Evolutionary conservation across 2,329 filamentous ascomycete genomes (phyloP), one percentile per base, ranked within the genome.

Genomic region (Penicillium sp.): DNA sequence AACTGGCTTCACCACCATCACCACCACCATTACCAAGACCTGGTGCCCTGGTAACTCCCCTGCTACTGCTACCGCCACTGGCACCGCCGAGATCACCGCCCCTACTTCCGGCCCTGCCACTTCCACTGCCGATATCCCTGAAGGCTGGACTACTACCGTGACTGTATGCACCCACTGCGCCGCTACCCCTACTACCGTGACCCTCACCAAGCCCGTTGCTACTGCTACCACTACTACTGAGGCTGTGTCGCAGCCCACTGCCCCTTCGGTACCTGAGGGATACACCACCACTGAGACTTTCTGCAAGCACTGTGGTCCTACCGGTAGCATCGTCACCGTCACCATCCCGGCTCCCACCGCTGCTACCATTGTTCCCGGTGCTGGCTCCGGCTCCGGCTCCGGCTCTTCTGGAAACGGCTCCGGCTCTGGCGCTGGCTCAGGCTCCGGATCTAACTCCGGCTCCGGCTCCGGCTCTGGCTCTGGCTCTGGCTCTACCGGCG

Each of bases 1-100:
- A 4, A 76, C 74, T 27, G 76, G 76, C 6, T 77, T 74, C 61
- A 76, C 72, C 38, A 77, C 73, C 6, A 68, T 76, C 48, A 75
- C 72, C 2, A 72, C 71, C 4, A 74, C 73, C 0, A 68, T 71
- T 44, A 77, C 75, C 10, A 74, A 72, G 16, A 74, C 69, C 5
- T 70, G 72, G 51, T 76, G 72, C 59, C 72, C 74, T 4, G 70
- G 66, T 16, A 69, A 69, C 15, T 60, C 45, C 6, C 58, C 68
- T 4, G 64, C 71, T 21, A 68, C 70, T 16, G 65, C 70, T n/a
- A 69, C 68, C 5, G 62, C 69, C 13, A 68, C 72, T 23, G 60
- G 56, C 25, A 59, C 64, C 15, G 49, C 49, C 2, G 40, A 36
- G 21, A 53, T 56, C 11, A 53, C 46, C 3, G 46, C 39, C 5